Conservation (phyloP, 1,284 basidiomycete species). For the Ustilago curta region DNA sequence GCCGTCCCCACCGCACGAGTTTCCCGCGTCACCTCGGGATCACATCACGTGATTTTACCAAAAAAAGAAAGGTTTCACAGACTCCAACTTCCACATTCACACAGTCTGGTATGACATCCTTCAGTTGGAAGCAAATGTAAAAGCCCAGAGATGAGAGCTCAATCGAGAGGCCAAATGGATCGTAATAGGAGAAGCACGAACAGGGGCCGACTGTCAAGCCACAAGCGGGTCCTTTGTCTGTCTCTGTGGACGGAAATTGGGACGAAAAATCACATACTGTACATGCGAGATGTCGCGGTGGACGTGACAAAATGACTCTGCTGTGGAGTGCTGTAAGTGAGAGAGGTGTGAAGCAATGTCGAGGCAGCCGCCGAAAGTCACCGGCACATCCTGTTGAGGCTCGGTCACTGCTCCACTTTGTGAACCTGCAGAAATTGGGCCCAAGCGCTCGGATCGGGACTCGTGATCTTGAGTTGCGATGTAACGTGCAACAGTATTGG, state of each 20-base stretch:
- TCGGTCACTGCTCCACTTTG: background rate
- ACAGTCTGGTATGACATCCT: too few species aligned
- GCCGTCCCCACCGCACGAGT: slow-evolving; percentile 43
- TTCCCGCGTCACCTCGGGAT: slow-evolving; percentile 15
- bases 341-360: background rate
- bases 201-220: background rate
- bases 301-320: slow-evolving; percentile 4
- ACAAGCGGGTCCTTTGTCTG: background rate
- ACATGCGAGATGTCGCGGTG: slow-evolving; percentile 27
- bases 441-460: too few species aligned
- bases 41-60: slow-evolving; percentile 33
- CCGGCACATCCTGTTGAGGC: slow-evolving; percentile 6
- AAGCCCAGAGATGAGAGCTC: too few species aligned
- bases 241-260: background rate
- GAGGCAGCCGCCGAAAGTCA: slow-evolving; percentile 2
- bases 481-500: background rate
- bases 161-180: too few species aligned
- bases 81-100: too few species aligned
- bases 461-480: too few species aligned
- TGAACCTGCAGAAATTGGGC: too few species aligned
- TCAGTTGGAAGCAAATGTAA: too few species aligned
- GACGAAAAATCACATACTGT: background rate
- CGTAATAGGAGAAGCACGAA: too few species aligned
- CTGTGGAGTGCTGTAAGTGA: too few species aligned
- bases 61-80: too few species aligned